Evolutionary conservation across 192 early-diverging fungal species (phyloP), one percentile per base, ranked within the genome.

Genomic region (Chytriomyces sp.): DNA sequence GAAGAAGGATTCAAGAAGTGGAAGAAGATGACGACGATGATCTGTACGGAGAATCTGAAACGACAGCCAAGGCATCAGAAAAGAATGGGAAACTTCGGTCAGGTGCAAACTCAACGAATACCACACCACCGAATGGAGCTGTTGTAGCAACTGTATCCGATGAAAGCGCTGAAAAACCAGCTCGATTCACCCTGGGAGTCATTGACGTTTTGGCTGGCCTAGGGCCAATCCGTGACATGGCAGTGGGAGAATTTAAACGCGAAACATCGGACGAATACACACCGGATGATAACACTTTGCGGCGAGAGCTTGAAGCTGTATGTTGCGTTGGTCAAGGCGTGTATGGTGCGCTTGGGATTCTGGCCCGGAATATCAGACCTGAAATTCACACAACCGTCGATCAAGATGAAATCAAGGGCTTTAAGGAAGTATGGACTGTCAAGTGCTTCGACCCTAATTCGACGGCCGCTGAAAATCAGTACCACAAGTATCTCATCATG

Each of bases 121-220:
- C 35, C 35, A 35, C 35, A 35, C 16, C 16, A 43, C 67, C 68
- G 45, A 68, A 7, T 59, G 59, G 49, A n/a, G 67, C 8, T 13
- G 72, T 46, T 9, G 74, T n/a, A 60, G 4, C 45, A 18, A 48
- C 60, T 74, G 50, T 47, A 50, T 60, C 69, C 62, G n/a, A 75
- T 50, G 7, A 75, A 67, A 79, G 61, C 62, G 49, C 60, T 72
- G 71, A 83, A 79, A 48, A 79, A 2, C 76, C 73, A 63, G 79
- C 53, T 26, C 45, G 83, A 7, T 90, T 91, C 78, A 81, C 77
- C 6, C 90, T 93, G 70, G 82, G 84, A n/a, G 88, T 97, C 0
- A 89, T 89, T 67, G 96, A 97, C 80, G 88, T 89, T 9, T 78
- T 98, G 0, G 72, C 91, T 16, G 91, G 92, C 70, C 91, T 91